These are phyloP conservation scores for Dipteronia dyeriana DNA, from an alignment of 345 rosid genomes.

Conservation along the genomic window DNA sequence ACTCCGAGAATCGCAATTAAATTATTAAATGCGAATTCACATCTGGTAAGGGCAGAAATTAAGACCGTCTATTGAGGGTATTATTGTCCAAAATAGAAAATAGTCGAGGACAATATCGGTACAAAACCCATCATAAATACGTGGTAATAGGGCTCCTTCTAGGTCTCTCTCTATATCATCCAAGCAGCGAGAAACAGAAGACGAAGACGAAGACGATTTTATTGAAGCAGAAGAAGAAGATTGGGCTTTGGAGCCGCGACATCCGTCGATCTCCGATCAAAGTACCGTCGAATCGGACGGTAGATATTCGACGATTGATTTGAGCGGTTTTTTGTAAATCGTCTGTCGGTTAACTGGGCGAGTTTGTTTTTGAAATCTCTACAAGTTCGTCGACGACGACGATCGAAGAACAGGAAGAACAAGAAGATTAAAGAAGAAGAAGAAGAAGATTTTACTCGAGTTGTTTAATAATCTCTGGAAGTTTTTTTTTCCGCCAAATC, in stretches of 20 bases:
- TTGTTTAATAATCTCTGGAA: slow-evolving; percentile 12
- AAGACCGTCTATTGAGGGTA: background rate
- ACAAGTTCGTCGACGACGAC: slow-evolving; percentile 15
- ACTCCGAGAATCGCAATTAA: background rate
- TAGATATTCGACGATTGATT: background rate
- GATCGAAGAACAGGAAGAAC: background rate
- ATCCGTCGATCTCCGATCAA: slow-evolving; percentile 14
- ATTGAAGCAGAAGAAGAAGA: slow-evolving; percentile 11
- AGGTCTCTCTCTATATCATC: slow-evolving; percentile 26
- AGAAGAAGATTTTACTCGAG: slow-evolving; percentile 15
- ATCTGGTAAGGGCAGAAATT: background rate
- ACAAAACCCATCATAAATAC: slow-evolving; percentile 28
- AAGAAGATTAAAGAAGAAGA: background rate
- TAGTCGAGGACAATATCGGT: slow-evolving; percentile 27
- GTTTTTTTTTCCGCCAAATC: slow-evolving; percentile 7
- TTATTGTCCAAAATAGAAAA: background rate
- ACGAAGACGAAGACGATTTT: background rate
- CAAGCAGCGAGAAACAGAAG: slow-evolving; percentile 14
- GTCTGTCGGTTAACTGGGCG: background rate
- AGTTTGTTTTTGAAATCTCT: background rate
- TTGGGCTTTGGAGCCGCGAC: slow-evolving; percentile 7
- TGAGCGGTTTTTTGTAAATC: background rate
- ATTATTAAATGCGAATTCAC: background rate
- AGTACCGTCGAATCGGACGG: slow-evolving; percentile 17
- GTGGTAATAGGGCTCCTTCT: slow-evolving; percentile 32